These are phyloP conservation scores for Kurtzmaniella quercitrusa DNA, from an alignment of 1,139 yeast species.

Conservation along the genomic window DNA sequence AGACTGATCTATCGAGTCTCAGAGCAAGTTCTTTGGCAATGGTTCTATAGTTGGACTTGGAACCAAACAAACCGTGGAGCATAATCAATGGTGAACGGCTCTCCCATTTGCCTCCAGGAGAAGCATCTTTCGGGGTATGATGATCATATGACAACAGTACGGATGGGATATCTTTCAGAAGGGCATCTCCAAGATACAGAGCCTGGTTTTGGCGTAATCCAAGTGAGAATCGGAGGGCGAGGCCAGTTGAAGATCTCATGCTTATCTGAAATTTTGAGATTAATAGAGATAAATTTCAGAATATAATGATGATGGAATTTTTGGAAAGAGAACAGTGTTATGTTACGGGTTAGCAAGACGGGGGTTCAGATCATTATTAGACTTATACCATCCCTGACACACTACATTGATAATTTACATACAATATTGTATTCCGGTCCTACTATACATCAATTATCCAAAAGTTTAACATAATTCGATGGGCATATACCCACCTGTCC, in stretches of 20 bases:
- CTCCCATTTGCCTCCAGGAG: constrained; percentile 8
- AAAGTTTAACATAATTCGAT: constrained; percentile 81
- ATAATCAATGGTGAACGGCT: constrained; percentile 58
- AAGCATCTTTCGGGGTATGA: constrained; percentile 20
- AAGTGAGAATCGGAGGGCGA: background rate
- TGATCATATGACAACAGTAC: constrained; percentile 29
- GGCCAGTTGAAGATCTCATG: background rate
- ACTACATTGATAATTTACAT: too few species aligned
- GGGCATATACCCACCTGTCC: constrained; percentile 98
- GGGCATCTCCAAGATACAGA: constrained; percentile 23
- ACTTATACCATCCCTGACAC: background rate
- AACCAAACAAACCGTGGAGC: constrained; percentile 88
- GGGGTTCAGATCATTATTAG: too few species aligned
- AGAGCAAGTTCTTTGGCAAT: constrained; percentile 54
- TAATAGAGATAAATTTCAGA: background rate
- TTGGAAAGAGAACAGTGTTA: too few species aligned
- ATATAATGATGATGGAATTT: background rate
- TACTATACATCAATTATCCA: constrained; percentile 24
- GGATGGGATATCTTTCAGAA: constrained; percentile 22
- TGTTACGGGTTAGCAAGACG: too few species aligned
- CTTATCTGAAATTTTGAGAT: background rate
- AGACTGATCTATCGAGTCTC: constrained; percentile 46
- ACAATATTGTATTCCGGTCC: background rate
- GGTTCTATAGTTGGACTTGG: constrained; percentile 70
- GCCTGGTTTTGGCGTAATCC: background rate